Base-by-base conservation (phyloP, 306 rosid genomes). In the Prunus salicina region DNA sequence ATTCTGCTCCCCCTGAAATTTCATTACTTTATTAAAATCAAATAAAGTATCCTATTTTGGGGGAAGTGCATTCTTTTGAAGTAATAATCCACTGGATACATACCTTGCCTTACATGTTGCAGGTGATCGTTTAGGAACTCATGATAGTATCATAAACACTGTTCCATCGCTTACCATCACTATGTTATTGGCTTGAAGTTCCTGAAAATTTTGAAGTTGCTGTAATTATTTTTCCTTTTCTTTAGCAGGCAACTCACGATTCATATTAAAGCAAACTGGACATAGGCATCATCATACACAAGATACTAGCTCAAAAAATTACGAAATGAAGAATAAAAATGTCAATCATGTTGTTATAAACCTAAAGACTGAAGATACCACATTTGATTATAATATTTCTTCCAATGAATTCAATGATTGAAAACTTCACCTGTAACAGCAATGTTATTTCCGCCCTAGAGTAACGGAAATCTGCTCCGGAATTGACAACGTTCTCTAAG, bases 171-270 rank as follows among this genome's bases (percentile, higher is more conserved):
- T 89, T 78, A 96, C 78, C 97, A 92, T 91, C 76, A 92, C 89
- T 86, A 96, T 83, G 86, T 91, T 91, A 67, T 87, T 96, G 72
- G 83, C 93, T 92, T 92, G 97, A 85, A 96, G 83, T 78, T 81
- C 88, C 99, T 96, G 97, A 71, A 72, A 73, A 78, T 84, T 69
- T 47, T 57, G 57, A 24, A 86, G 5, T 24, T 30, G 5, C 20
- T 43, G 45, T 60, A 34, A 34, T 24, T 38, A 43, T 19, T 27
- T 52, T 34, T 25, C 55, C 19, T 27, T 71, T 34, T 34, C 41
- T 32, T 32, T 1, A 3, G 12, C 43, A 53, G 3, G 16, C 20
- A 28, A 51, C 10, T 3, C 28, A 43, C 3, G 9, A 47, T 45
- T 41, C 51, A 34, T 51, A 64, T 61, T 64, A 38, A 24, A 32